Evolutionary conservation across 2,329 filamentous ascomycete genomes (phyloP).

Genomic region (Corinectria fuckeliana): DNA sequence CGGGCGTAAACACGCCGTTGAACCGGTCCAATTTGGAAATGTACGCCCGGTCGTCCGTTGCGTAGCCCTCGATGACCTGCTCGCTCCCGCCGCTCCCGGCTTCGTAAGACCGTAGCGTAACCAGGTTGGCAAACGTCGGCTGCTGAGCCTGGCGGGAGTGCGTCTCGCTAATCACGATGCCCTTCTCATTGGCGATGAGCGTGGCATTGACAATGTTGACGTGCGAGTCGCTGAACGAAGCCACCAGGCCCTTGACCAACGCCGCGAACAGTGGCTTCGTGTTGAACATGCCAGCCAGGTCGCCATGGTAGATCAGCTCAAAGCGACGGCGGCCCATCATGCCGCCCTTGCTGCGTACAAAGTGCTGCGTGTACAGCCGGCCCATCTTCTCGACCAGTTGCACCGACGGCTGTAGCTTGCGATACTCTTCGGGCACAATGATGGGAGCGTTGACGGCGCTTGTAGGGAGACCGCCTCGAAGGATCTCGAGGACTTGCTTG

Average conservation of each 20-base stretch:
- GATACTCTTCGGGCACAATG: conserved; percentile 81
- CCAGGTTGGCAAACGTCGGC: conserved; percentile 71
- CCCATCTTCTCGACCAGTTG: conserved; percentile 81
- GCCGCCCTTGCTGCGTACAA: conserved; percentile 50
- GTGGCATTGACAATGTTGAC: conserved; percentile 86
- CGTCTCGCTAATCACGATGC: conserved; percentile 78
- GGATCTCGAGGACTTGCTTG: conserved; percentile 76
- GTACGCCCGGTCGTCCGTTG: conserved; percentile 67
- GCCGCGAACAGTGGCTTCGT: conserved; percentile 82
- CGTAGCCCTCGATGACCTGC: conserved; percentile 69
- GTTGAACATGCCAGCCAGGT: conserved; percentile 72
- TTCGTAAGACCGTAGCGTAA: conserved; percentile 68
- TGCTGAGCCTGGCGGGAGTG: conserved; percentile 68
- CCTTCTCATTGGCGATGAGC: conserved; percentile 77
- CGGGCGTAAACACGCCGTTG: conserved; percentile 73
- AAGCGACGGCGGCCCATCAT: conserved; percentile 70
- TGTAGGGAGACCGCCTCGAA: conserved; percentile 75
- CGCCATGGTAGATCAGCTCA: conserved; percentile 79
- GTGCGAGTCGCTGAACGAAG: conserved; percentile 70
- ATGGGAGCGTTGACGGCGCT: conserved; percentile 82
- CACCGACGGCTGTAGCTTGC: conserved; percentile 79
- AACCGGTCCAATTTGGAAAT: conserved; percentile 79
- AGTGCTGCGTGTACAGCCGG: conserved; percentile 80
- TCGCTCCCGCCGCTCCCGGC: conserved; percentile 40
- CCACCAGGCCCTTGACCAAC: conserved; percentile 76